Percentiles rank a stretch among this genome's conserved stretches.
Evolutionary conservation across 177 flowering plant species (phyloP).

Genomic region (Tripterygium wilfordii): DNA sequence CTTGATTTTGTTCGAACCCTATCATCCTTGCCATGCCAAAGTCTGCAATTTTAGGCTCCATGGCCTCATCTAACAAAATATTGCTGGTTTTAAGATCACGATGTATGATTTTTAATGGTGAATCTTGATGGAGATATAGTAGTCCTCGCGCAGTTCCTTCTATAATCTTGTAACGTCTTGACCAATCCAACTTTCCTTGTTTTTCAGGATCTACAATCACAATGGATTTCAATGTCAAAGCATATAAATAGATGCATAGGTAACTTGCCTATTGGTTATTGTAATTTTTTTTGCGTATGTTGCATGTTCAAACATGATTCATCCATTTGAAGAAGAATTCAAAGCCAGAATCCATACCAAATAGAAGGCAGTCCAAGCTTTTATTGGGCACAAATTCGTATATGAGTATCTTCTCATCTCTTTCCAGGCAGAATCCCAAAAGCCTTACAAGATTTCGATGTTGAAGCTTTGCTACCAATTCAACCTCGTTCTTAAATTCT

Average conservation of each 20-base stretch:
- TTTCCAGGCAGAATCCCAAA: constrained; percentile 54
- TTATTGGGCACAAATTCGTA: constrained; percentile 52
- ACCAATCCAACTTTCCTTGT: constrained; percentile 15
- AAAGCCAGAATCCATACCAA: no score
- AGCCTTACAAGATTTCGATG: constrained; percentile 62
- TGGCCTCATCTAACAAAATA: constrained; percentile 34
- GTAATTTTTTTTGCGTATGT: no score
- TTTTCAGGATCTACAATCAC: constrained; percentile 14
- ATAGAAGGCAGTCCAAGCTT: constrained; percentile 42
- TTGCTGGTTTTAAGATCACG: no score
- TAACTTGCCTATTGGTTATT: no score
- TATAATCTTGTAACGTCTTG: constrained; percentile 17
- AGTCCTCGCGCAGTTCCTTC: constrained; percentile 24
- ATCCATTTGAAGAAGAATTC: no score
- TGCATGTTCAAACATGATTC: no score
- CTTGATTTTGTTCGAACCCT: constrained; percentile 27
- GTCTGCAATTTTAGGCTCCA: constrained; percentile 31
- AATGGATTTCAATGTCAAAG: no score
- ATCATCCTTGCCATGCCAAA: constrained; percentile 53
- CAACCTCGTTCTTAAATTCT: constrained; percentile 62
- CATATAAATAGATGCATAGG: no score
- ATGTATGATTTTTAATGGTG: no score
- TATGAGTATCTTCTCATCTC: constrained; percentile 47
- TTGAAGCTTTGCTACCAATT: constrained; percentile 45
- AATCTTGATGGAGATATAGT: constrained; percentile 37